Percentiles rank a stretch among this genome's conserved stretches.
Evolutionary conservation across 2,329 filamentous ascomycete species (phyloP).

Genomic region (Alternaria alternata): DNA sequence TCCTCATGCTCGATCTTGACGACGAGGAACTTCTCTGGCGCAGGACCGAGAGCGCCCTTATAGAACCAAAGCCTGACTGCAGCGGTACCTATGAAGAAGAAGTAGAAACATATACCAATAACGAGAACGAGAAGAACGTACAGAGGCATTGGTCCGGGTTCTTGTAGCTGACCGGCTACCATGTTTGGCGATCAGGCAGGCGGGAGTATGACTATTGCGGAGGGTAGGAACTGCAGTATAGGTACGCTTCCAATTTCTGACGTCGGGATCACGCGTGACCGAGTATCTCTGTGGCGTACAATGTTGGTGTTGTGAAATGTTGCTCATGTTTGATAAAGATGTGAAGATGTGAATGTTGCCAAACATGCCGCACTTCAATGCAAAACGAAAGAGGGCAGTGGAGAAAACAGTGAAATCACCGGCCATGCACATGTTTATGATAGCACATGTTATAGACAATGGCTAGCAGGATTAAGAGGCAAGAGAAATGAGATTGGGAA

Average conservation of each 20-base stretch:
- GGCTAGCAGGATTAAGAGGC: neutral
- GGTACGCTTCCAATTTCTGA: neutral
- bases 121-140: constrained; percentile 28
- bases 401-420: neutral
- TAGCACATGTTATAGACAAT: neutral
- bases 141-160: constrained; percentile 9
- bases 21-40: constrained; percentile 31
- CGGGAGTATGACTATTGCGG: neutral
- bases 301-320: neutral
- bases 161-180: neutral
- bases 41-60: constrained; percentile 29
- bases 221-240: neutral
- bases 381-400: neutral
- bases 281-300: neutral
- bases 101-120: constrained; percentile 27
- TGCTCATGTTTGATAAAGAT: neutral
- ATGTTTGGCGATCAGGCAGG: neutral
- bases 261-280: neutral
- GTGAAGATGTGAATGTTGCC: neutral
- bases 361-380: neutral
- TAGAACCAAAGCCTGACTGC: constrained; percentile 38
- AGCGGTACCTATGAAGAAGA: constrained; percentile 29
- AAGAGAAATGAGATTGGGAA: neutral
- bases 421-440: too few relatives aligned
- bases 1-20: constrained; percentile 10